A percentile compares a stretch with the other conserved stretches of the same genome.
Conservation (phyloP, 768 basidiomycete genomes). For the Suillus bovinus region DNA sequence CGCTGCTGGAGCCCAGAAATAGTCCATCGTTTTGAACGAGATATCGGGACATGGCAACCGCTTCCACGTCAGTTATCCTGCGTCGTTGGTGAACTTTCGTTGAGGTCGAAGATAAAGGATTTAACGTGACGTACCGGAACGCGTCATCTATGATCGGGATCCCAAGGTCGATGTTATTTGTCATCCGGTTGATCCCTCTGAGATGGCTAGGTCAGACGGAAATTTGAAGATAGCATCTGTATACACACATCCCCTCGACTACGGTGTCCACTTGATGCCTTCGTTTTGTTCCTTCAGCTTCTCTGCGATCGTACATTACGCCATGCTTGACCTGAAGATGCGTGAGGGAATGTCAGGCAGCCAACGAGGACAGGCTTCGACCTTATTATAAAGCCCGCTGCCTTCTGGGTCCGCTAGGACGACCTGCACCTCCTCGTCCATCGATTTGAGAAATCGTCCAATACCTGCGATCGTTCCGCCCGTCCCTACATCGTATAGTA, state of each 20-base stretch:
- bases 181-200: slow-evolving; percentile 92
- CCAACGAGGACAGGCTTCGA: slow-evolving; percentile 21
- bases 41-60: slow-evolving; percentile 94
- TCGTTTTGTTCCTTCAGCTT: slow-evolving; percentile 91
- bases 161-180: slow-evolving; percentile 86
- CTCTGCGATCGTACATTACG: slow-evolving; percentile 93
- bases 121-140: slow-evolving; percentile 57
- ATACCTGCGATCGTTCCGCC: slow-evolving; percentile 93
- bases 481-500: slow-evolving; percentile 59
- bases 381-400: slow-evolving; percentile 94
- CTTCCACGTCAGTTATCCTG: slow-evolving; percentile 91
- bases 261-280: slow-evolving; percentile 95
- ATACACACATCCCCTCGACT: slow-evolving; percentile 82
- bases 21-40: slow-evolving; percentile 89
- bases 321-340: slow-evolving; percentile 72
- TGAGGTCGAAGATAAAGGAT: not conserved
- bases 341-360: not conserved
- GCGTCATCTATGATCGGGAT: slow-evolving; percentile 87
- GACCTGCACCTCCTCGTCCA: slow-evolving; percentile 64
- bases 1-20: slow-evolving; percentile 94
- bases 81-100: too few species aligned
- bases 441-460: slow-evolving; percentile 77
- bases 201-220: not conserved
- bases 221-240: slow-evolving; percentile 12
- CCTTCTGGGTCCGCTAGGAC: slow-evolving; percentile 91